A percentile compares a stretch with the other conserved stretches of the same genome.
phyloP scores from a whole-genome alignment of 805 yeast genomes.

The Candida alai region DNA sequence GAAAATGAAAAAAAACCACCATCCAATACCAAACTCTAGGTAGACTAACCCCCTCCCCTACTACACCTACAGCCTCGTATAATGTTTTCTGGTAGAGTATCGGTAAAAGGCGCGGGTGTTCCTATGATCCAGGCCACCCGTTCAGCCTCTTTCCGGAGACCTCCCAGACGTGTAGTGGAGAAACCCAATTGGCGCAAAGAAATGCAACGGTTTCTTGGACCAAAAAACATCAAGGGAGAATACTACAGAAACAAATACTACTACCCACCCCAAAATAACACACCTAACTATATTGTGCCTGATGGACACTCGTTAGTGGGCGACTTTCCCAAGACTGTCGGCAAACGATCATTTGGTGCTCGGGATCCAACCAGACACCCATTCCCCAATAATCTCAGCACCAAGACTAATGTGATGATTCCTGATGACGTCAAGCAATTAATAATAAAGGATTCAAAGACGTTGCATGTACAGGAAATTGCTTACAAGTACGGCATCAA shows the following conservation, averaged over 20 bases:
- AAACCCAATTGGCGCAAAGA: too few relatives aligned
- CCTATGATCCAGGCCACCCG: too few relatives aligned
- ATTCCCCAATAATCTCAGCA: slow-evolving; percentile 71
- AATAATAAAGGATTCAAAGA: slow-evolving; percentile 54
- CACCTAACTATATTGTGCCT: slow-evolving; percentile 69
- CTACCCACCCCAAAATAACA: slow-evolving; percentile 61
- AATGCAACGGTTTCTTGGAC: slow-evolving; percentile 47
- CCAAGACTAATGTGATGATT: slow-evolving; percentile 63
- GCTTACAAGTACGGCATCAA: slow-evolving; percentile 78
- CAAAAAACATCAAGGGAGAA: slow-evolving; percentile 78
- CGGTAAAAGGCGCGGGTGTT: too few relatives aligned
- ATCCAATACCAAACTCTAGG: too few relatives aligned
- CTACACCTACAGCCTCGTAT: too few relatives aligned
- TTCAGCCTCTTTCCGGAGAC: too few relatives aligned
- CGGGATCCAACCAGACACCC: slow-evolving; percentile 55
- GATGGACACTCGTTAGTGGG: slow-evolving; percentile 37
- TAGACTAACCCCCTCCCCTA: too few relatives aligned
- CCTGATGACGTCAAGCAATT: slow-evolving; percentile 54
- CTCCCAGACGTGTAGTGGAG: too few relatives aligned
- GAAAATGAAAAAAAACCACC: too few relatives aligned
- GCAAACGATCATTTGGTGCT: slow-evolving; percentile 6
- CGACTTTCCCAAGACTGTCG: background rate
- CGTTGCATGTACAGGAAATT: slow-evolving; percentile 60
- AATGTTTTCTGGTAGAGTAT: too few relatives aligned
- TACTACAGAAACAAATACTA: slow-evolving; percentile 73